phyloP scores from a whole-genome alignment of 164 flowering plant species.

The Aristolochia contorta region DNA sequence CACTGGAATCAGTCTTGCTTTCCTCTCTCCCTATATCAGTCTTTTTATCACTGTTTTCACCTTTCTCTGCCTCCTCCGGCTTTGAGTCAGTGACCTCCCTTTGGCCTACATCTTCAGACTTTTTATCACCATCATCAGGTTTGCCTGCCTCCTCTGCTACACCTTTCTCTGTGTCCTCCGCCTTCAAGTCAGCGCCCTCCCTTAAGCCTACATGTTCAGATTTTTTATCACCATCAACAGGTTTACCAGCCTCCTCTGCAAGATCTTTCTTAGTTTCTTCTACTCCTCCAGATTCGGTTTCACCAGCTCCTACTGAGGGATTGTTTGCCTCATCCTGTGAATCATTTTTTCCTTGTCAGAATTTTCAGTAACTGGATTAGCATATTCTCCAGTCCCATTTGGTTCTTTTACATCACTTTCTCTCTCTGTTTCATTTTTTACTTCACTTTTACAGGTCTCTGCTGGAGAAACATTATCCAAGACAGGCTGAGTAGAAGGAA shows the following conservation, averaged over 20 bases:
- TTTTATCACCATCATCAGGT: constrained; percentile 7
- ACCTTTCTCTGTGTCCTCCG: constrained; percentile 9
- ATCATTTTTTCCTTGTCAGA: constrained; percentile 16
- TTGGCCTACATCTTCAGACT: constrained; percentile 4
- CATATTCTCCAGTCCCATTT: constrained; percentile 4
- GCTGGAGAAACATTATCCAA: constrained; percentile 20
- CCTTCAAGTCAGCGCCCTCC: constrained; percentile 5
- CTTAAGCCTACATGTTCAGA: constrained; percentile 2
- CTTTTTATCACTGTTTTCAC: constrained; percentile 19
- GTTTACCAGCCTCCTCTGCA: constrained; percentile 6
- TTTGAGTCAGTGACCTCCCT: constrained; percentile 4
- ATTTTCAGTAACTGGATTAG: constrained; percentile 6
- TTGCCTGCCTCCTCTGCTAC: constrained; percentile 11
- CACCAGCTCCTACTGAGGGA: constrained; percentile 4
- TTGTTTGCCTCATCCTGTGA: constrained; percentile 10
- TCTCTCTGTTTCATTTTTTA: constrained; percentile 11
- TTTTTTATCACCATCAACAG: constrained; percentile 6
- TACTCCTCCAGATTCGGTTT: constrained; percentile 1
- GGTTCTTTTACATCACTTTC: constrained; percentile 15
- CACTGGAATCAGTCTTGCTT: constrained; percentile 16
- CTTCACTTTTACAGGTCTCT: constrained; percentile 10
- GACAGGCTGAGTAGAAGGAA: constrained; percentile 24
- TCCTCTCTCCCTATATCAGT: background rate
- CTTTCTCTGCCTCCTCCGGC: constrained; percentile 6
- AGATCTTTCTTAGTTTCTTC: constrained; percentile 7